Percentiles rank a stretch among this genome's conserved stretches.
Evolutionary conservation across 371 early-diverging fungal species (phyloP).

Genomic region (Globomyces sp.): DNA sequence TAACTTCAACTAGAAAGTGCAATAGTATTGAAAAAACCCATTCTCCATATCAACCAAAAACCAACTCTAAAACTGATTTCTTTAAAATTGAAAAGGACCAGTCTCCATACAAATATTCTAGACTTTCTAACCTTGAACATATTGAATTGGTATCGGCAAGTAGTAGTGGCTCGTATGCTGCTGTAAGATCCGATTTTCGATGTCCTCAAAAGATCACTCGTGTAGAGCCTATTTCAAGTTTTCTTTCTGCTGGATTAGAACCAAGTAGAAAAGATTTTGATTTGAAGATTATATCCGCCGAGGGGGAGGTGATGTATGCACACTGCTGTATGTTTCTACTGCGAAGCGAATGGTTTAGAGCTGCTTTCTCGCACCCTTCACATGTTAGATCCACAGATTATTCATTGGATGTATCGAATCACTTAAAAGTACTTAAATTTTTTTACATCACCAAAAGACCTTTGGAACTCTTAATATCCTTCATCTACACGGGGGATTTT

Average conservation of each 20-base stretch:
- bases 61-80: too few species aligned
- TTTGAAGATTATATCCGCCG: slow-evolving; percentile 40
- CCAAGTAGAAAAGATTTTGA: slow-evolving; percentile 26
- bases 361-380: not conserved
- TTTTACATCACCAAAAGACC: too few species aligned
- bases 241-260: not conserved
- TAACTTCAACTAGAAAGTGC: slow-evolving; percentile 10
- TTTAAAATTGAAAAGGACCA: too few species aligned
- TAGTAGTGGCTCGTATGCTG: slow-evolving; percentile 37
- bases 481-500: too few species aligned
- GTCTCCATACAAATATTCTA: slow-evolving; percentile 35
- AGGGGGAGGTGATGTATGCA: slow-evolving; percentile 42
- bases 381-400: slow-evolving; percentile 1
- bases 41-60: too few species aligned
- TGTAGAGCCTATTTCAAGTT: not conserved
- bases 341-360: slow-evolving; percentile 28
- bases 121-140: slow-evolving; percentile 38
- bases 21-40: not conserved
- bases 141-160: slow-evolving; percentile 32
- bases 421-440: too few species aligned
- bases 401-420: not conserved
- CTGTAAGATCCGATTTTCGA: slow-evolving; percentile 36
- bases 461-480: too few species aligned
- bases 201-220: slow-evolving; percentile 14
- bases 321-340: slow-evolving; percentile 57